These are phyloP conservation scores for Colletotrichum sp. DNA, from an alignment of 2,329 filamentous ascomycete species.

Conservation along the genomic window DNA sequence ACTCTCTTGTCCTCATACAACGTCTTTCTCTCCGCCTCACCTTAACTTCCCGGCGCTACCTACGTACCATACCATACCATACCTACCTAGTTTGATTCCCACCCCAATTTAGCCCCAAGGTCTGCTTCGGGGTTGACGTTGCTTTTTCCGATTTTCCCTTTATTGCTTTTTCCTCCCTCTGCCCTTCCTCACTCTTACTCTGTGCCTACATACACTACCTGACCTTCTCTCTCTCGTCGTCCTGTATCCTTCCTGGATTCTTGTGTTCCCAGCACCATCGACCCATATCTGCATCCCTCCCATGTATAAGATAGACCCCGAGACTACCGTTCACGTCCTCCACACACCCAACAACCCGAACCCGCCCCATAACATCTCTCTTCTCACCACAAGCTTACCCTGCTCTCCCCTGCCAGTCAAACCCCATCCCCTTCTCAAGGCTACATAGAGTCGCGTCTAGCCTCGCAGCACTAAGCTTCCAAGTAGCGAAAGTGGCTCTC, in stretches of 20 bases:
- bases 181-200: neutral
- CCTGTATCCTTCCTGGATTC: neutral
- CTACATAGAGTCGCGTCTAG: constrained; percentile 12
- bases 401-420: constrained; percentile 1
- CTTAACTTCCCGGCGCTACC: constrained; percentile 3
- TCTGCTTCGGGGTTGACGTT: constrained; percentile 8
- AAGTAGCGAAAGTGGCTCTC: constrained; percentile 10
- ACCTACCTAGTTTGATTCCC: neutral
- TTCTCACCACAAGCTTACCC: constrained; percentile 14
- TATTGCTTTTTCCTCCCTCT: constrained; percentile 7
- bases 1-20: neutral
- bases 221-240: neutral
- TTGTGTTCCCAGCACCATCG: constrained; percentile 10
- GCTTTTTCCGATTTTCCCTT: constrained; percentile 10
- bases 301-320: constrained; percentile 20
- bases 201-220: neutral
- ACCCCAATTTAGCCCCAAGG: neutral
- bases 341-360: constrained; percentile 12
- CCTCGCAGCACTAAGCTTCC: constrained; percentile 14
- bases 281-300: constrained; percentile 15
- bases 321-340: constrained; percentile 16
- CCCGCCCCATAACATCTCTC: constrained; percentile 14
- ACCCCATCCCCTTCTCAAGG: constrained; percentile 10
- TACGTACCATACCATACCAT: neutral
- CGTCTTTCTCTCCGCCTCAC: constrained; percentile 8